phyloP scores from a whole-genome alignment of 768 basidiomycete genomes.

The Naganishia vishniacii region DNA sequence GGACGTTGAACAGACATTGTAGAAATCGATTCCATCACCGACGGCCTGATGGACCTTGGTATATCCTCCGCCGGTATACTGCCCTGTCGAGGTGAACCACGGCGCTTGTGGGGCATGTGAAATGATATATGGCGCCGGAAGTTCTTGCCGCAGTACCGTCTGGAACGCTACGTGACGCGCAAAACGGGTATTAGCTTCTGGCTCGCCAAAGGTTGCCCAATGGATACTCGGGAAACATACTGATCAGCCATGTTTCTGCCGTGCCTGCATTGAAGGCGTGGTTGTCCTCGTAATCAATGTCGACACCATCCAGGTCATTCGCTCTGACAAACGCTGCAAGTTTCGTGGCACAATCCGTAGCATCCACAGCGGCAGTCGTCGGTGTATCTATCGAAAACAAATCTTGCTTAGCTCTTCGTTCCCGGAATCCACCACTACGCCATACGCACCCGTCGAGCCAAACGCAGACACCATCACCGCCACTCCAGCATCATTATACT shows the following conservation, averaged over 20 bases:
- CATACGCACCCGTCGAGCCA: conserved; percentile 52
- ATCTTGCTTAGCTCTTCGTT: no score
- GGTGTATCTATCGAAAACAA: conserved; percentile 58
- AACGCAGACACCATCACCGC: conserved; percentile 63
- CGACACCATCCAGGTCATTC: conserved; percentile 63
- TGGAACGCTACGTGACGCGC: conserved; percentile 43
- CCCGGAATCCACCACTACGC: no score
- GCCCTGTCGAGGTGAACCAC: conserved; percentile 43
- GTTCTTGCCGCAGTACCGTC: conserved; percentile 36
- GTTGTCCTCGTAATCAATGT: conserved; percentile 62
- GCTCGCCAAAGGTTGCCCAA: background rate
- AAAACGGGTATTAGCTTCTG: background rate
- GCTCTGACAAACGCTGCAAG: conserved; percentile 64
- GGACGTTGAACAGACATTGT: conserved; percentile 44
- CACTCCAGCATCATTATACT: conserved; percentile 60
- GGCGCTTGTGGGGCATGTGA: conserved; percentile 44
- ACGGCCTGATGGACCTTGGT: conserved; percentile 56
- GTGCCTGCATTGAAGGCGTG: conserved; percentile 40
- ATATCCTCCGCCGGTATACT: conserved; percentile 54
- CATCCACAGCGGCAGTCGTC: conserved; percentile 59
- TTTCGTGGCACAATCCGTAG: conserved; percentile 59
- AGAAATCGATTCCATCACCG: conserved; percentile 63
- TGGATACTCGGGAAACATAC: background rate
- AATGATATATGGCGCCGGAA: conserved; percentile 44
- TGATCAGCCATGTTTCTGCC: conserved; percentile 45